phyloP scores from a whole-genome alignment of 2,329 filamentous ascomycete genomes.

The Calonectria crousiana region DNA sequence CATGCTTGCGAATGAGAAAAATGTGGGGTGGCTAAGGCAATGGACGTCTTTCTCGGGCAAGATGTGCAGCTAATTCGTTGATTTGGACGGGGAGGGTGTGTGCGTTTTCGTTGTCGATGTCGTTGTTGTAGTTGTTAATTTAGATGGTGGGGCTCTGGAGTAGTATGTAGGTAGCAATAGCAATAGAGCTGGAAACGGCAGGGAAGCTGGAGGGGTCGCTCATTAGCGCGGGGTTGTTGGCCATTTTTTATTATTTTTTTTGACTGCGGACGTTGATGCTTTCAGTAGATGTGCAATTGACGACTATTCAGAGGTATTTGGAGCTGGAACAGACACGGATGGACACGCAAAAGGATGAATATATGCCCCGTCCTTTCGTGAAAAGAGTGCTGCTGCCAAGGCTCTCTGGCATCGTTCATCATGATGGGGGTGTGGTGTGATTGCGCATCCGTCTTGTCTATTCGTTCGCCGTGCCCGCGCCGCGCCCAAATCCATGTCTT shows the following conservation, averaged over 20 bases:
- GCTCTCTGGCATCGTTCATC: background rate
- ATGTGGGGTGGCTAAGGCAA: background rate
- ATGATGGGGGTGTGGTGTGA: slow-evolving; percentile 22
- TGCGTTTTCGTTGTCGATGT: background rate
- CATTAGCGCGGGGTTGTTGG: slow-evolving; percentile 18
- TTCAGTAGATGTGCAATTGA: background rate
- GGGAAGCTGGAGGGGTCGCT: slow-evolving; percentile 19
- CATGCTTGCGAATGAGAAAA: background rate
- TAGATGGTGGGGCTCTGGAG: background rate
- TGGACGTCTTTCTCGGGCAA: background rate
- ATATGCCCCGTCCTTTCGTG: too few species aligned
- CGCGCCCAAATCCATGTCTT: slow-evolving; percentile 7
- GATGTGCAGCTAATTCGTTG: background rate
- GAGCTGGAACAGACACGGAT: background rate
- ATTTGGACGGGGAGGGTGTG: background rate
- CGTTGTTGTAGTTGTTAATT: background rate
- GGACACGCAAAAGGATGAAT: background rate
- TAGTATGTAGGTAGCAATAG: background rate
- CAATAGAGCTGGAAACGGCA: slow-evolving; percentile 12
- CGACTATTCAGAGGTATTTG: background rate
- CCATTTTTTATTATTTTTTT: too few species aligned
- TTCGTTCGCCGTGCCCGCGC: background rate
- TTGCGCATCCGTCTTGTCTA: background rate
- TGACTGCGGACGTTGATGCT: background rate
- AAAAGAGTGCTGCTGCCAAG: too few species aligned